Base-by-base conservation (phyloP, 805 yeast genomes). In the Nakazawaea ishiwadae region DNA sequence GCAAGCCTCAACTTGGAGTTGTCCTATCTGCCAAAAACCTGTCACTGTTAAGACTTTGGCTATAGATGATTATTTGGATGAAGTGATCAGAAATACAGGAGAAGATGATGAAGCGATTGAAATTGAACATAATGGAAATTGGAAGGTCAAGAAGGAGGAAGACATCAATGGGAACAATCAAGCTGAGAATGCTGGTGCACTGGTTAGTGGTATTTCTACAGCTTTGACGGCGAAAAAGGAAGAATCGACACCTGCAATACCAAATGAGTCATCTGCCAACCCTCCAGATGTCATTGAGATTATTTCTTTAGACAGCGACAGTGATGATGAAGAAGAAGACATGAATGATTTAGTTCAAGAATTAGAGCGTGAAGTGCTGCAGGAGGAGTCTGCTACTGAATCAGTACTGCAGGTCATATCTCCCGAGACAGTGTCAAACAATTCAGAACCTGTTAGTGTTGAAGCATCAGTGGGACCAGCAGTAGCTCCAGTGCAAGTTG, bases 1-100 rank as follows among this genome's bases (percentile, higher is more conserved):
- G 42, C 91, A 84, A 55, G 77, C 84, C 0, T 84, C 96, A 0
- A 76, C 85, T 0, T 91, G 97, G 97, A 64, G 65, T 39, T 93
- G 99, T 55, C 96, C 97, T 0, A 71, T 87, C 3, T 93, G 99
- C 56, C 75, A 74, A 46, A 64, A 61, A 4, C 55, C 54, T 2
- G 62, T 87, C 2, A 60, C 66, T 2, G 63, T 79, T 12, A 71
- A 72, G 12, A 81, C 81, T 46, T 56, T 93, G 40, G 79, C 83
- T 0, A 65, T 89, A 0, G 88, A 86, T 49, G 96, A 86, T 46
- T 91, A 78, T 55, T 75, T 86, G 37, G 54, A 58, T 31, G 84
- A 82, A 11, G 77, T 91, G 37, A 53, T 91, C 16, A 55, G 68
- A 1, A 53, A 56, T 2, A 78, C 89, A 0, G 55, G 60, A 2